These are phyloP conservation scores for Fusarium phyllophilum DNA, from an alignment of 2,329 filamentous ascomycete species.

Conservation along the genomic window DNA sequence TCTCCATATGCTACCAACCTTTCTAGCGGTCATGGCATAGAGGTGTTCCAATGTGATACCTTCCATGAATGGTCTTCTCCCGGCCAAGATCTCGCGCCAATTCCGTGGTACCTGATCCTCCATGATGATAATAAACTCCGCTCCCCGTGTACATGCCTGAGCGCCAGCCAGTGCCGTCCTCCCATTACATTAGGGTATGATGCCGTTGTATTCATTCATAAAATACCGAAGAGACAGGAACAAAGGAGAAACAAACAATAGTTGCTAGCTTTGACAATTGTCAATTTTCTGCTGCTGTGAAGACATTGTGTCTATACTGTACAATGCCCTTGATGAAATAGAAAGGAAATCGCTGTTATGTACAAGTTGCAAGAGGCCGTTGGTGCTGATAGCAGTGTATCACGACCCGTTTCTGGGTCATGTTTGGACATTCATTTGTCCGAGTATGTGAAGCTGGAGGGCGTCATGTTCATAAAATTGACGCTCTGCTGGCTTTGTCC, in stretches of 20 bases:
- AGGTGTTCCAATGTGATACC: not conserved
- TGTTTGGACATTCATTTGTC: conserved; percentile 26
- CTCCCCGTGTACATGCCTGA: conserved; percentile 30
- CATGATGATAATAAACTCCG: conserved; percentile 8
- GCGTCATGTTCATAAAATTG: conserved; percentile 52
- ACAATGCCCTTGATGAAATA: conserved; percentile 26
- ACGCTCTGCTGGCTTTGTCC: conserved; percentile 45
- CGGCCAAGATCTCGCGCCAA: not conserved
- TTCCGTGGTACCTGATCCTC: not conserved
- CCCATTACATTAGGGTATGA: conserved; percentile 47
- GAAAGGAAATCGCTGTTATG: conserved; percentile 27
- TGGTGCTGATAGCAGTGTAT: not conserved
- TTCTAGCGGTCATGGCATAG: not conserved
- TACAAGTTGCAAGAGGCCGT: conserved; percentile 17
- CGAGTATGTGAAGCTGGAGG: conserved; percentile 43
- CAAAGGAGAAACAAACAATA: conserved; percentile 20
- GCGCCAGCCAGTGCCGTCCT: conserved; percentile 38
- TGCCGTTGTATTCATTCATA: conserved; percentile 39
- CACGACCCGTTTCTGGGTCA: not conserved
- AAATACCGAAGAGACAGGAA: conserved; percentile 15
- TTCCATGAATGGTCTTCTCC: not conserved
- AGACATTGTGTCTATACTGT: conserved; percentile 32
- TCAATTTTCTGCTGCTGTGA: conserved; percentile 8
- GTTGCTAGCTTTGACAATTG: conserved; percentile 22
- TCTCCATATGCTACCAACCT: not conserved